Percentiles rank a stretch among this genome's conserved stretches.
Conservation (phyloP, 1,284 basidiomycete species). For the Waitea zeae region DNA sequence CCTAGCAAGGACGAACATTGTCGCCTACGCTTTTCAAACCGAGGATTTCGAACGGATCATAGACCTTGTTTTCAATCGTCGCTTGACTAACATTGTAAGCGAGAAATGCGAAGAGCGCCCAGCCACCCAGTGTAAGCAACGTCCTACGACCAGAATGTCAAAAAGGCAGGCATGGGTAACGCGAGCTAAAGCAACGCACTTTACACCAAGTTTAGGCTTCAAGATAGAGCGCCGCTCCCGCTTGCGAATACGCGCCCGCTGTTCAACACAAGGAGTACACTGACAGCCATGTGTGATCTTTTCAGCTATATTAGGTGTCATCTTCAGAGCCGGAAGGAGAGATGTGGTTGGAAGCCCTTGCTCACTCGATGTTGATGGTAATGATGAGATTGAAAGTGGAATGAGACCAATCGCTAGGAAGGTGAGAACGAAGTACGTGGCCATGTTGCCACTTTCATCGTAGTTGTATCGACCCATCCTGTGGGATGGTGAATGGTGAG, state of each 20-base stretch:
- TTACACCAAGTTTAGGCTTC: constrained; percentile 12
- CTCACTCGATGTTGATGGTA: neutral
- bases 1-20: neutral
- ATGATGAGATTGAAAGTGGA: constrained; percentile 45
- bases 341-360: neutral
- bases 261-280: constrained; percentile 46
- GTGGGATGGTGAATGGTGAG: too few relatives aligned
- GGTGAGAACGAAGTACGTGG: constrained; percentile 78
- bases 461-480: constrained; percentile 69
- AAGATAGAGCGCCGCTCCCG: constrained; percentile 24
- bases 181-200: constrained; percentile 10
- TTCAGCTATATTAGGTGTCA: constrained; percentile 2
- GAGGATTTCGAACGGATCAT: constrained; percentile 92
- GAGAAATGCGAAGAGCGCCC: constrained; percentile 58
- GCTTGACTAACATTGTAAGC: constrained; percentile 48
- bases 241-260: constrained; percentile 29
- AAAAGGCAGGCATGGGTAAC: neutral
- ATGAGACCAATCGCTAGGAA: constrained; percentile 69
- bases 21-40: constrained; percentile 51
- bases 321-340: neutral
- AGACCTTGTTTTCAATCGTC: constrained; percentile 52
- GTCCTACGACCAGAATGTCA: constrained; percentile 18
- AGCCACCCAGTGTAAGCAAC: constrained; percentile 51
- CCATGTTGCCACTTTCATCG: constrained; percentile 81
- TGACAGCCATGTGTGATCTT: constrained; percentile 28